Evolutionary conservation across 352 stramenopile species (phyloP).

Genomic region (Aphanomyces cochlioides): DNA sequence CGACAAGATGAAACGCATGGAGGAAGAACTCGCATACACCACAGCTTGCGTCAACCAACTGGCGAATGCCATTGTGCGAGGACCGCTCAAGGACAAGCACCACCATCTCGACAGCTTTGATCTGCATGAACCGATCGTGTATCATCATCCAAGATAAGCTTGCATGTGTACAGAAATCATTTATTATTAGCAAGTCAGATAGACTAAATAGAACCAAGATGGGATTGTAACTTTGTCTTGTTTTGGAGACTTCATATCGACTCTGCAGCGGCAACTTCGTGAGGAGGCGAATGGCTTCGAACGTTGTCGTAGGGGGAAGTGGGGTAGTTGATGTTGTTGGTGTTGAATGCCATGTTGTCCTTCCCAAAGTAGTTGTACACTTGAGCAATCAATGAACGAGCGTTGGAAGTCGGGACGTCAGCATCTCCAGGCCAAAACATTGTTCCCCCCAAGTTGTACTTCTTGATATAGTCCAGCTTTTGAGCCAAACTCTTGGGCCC

Average conservation of each 20-base stretch:
- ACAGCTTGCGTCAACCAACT: conserved; percentile 10
- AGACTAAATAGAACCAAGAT: too few relatives aligned
- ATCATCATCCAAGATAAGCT: too few relatives aligned
- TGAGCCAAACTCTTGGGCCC: neutral
- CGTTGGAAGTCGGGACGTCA: neutral
- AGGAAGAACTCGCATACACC: neutral
- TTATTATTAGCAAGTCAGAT: too few relatives aligned
- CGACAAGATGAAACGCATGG: conserved; percentile 11
- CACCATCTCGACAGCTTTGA: too few relatives aligned
- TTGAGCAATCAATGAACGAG: conserved; percentile 11
- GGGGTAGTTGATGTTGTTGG: conserved; percentile 21
- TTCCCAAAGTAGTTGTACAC: conserved; percentile 17
- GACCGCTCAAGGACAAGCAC: neutral
- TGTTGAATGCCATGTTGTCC: conserved; percentile 18
- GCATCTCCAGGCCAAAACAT: conserved; percentile 22
- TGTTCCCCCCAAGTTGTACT: conserved; percentile 19
- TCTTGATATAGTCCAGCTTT: conserved; percentile 19
- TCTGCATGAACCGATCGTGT: too few relatives aligned
- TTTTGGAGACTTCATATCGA: too few relatives aligned
- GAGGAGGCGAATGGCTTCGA: neutral
- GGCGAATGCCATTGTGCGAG: neutral
- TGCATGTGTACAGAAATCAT: too few relatives aligned
- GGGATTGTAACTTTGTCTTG: too few relatives aligned
- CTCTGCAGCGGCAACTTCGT: too few relatives aligned
- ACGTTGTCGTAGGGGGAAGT: conserved; percentile 20